phyloP scores from a whole-genome alignment of 768 basidiomycete genomes.

The Neoboletus brunneissimus region DNA sequence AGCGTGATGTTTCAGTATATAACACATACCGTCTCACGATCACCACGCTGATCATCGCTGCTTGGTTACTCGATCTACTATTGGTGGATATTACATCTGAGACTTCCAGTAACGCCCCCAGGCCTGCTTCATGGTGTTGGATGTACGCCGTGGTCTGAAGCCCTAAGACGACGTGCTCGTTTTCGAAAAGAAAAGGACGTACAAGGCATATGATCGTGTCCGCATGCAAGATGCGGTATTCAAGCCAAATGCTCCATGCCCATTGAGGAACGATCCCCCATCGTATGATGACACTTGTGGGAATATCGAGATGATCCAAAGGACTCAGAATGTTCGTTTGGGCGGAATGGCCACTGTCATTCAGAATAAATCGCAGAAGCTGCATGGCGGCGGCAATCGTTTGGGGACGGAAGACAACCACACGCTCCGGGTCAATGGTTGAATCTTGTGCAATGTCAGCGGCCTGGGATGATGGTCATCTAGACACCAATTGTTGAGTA shows the following conservation, averaged over 20 bases:
- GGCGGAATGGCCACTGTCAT: constrained; percentile 19
- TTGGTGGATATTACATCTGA: background rate
- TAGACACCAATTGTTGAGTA: background rate
- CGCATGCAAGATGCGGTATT: constrained; percentile 46
- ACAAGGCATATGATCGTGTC: constrained; percentile 53
- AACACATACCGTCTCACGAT: constrained; percentile 17
- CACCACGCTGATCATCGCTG: constrained; percentile 25
- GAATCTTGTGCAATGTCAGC: constrained; percentile 15
- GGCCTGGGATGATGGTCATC: constrained; percentile 15
- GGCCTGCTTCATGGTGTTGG: constrained; percentile 32
- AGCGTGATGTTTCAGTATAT: background rate
- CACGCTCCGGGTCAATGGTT: background rate
- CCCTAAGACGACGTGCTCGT: constrained; percentile 4
- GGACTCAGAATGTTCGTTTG: constrained; percentile 11
- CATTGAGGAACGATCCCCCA: constrained; percentile 60
- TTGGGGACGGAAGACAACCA: constrained; percentile 43
- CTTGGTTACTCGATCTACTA: background rate
- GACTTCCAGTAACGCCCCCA: background rate
- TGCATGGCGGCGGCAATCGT: constrained; percentile 43
- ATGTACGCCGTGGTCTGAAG: constrained; percentile 55
- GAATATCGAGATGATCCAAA: constrained; percentile 34
- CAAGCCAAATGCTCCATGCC: constrained; percentile 65
- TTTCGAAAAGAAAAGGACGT: constrained; percentile 15
- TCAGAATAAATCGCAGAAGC: constrained; percentile 42
- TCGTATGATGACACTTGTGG: constrained; percentile 51